These are phyloP conservation scores for Knufia petricola DNA, from an alignment of 2,329 filamentous ascomycete genomes.

Conservation along the genomic window DNA sequence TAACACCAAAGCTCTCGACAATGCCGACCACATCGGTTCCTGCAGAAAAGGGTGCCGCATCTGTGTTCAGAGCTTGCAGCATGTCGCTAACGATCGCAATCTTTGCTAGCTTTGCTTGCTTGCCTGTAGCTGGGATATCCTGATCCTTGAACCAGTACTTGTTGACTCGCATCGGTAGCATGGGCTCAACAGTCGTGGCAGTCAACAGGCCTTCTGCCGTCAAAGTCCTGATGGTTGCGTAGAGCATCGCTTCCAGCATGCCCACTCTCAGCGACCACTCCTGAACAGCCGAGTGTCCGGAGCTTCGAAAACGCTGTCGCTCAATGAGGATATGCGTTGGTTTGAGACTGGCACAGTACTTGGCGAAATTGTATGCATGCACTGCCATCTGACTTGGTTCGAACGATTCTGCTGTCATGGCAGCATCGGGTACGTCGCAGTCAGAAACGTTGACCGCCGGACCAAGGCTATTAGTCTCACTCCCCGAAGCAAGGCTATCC, in stretches of 20 bases:
- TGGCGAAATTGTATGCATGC: conserved; percentile 48
- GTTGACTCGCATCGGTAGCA: conserved; percentile 47
- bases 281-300: conserved; percentile 54
- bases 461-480: neutral
- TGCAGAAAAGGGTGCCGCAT: conserved; percentile 3
- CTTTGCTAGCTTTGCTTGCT: conserved; percentile 1
- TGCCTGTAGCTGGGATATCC: conserved; percentile 20
- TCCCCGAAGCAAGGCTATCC: neutral
- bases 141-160: conserved; percentile 50
- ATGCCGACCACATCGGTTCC: neutral
- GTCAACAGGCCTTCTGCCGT: conserved; percentile 32
- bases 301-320: conserved; percentile 54
- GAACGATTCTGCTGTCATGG: conserved; percentile 37
- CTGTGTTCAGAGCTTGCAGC: conserved; percentile 4
- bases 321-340: conserved; percentile 66
- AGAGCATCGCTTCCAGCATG: conserved; percentile 71
- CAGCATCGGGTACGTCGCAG: neutral
- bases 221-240: conserved; percentile 56
- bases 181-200: conserved; percentile 37
- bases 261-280: conserved; percentile 82
- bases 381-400: conserved; percentile 44
- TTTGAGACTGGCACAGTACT: conserved; percentile 35
- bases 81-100: conserved; percentile 9
- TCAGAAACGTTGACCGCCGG: too few species aligned
- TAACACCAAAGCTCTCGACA: conserved; percentile 4